Evolutionary conservation across 768 basidiomycete genomes (phyloP), one percentile per base, ranked within the genome.

Genomic region (Hericium erinaceus): DNA sequence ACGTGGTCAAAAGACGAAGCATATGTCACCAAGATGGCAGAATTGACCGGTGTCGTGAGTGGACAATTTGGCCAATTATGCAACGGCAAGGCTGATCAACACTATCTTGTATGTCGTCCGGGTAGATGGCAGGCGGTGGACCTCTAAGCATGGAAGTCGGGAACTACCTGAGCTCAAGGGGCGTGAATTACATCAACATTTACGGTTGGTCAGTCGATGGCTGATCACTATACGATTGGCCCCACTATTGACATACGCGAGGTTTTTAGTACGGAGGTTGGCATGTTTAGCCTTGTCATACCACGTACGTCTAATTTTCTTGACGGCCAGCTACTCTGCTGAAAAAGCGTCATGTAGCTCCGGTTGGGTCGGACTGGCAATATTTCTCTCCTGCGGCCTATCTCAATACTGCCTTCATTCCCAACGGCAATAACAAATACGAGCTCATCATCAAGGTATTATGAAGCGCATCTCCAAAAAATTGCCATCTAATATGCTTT

Each of bases 401-500:
- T 28, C 54, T 61, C 8, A 56, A 12, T 15, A 57, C 63, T 11
- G 39, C 37, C 16, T 64, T 57, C 49, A 24, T 64, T 28, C 60
- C 64, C 11, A 56, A 61, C 26, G 64, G 48, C 16, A 60, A 65
- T 49, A 60, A 57, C 12, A 61, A 58, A 11, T 66, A 57, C 39
- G 65, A 66, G 48, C 46, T 66, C 4, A 59, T 65, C 24, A 41
- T 66, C n/a, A 40, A 64, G 18, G 65, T 66, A 46, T 5, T 18
- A 18, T 46, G 8, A 10, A 11, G 20, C 20, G 7, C 44, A n/a
- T 46, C 44, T 11, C 4, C 26, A 22, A 33, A 33, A 10, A 1
- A 33, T 41, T 7, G 11, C 8, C 11, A 20, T 20, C 20, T 16
- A 11, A 38, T 37, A 37, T 39, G 33, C 2, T 2, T 13, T 26